Conservation (phyloP, 2,329 filamentous ascomycete genomes). For the Pseudohalonectria lignicola region DNA sequence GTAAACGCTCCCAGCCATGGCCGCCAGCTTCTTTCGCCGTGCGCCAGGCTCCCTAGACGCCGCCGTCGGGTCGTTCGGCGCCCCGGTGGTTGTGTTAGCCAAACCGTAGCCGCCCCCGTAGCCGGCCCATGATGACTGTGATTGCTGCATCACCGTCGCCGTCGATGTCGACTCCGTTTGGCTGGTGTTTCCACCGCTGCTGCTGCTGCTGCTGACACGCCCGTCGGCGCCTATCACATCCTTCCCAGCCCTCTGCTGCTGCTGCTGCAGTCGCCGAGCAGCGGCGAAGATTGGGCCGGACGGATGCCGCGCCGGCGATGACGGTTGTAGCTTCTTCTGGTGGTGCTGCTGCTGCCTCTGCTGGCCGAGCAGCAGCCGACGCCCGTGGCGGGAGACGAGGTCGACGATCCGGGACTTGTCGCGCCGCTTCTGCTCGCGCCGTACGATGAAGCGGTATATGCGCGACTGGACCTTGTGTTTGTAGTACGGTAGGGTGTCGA, state of each 20-base stretch:
- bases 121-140: not conserved
- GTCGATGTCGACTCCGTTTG: not conserved
- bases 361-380: conserved; percentile 33
- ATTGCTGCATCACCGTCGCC: not conserved
- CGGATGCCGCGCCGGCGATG: not conserved
- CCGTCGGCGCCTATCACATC: not conserved
- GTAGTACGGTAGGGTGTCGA: conserved; percentile 62
- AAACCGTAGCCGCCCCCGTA: not conserved
- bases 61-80: not conserved
- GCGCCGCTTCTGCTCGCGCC: conserved; percentile 45
- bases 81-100: too few species aligned
- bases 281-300: not conserved
- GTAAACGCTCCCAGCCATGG: conserved; percentile 47
- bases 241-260: conserved; percentile 1
- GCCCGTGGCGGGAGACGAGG: conserved; percentile 25
- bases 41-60: conserved; percentile 48
- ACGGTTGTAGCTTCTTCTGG: not conserved
- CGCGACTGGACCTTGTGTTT: conserved; percentile 63
- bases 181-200: conserved; percentile 4
- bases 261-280: conserved; percentile 1
- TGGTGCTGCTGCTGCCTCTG: conserved; percentile 14
- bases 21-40: conserved; percentile 67
- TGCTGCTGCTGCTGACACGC: conserved; percentile 18
- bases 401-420: conserved; percentile 36
- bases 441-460: conserved; percentile 64